These are phyloP conservation scores for Emergomyces pasteurianus DNA, from an alignment of 2,329 filamentous ascomycete genomes.

Conservation along the genomic window DNA sequence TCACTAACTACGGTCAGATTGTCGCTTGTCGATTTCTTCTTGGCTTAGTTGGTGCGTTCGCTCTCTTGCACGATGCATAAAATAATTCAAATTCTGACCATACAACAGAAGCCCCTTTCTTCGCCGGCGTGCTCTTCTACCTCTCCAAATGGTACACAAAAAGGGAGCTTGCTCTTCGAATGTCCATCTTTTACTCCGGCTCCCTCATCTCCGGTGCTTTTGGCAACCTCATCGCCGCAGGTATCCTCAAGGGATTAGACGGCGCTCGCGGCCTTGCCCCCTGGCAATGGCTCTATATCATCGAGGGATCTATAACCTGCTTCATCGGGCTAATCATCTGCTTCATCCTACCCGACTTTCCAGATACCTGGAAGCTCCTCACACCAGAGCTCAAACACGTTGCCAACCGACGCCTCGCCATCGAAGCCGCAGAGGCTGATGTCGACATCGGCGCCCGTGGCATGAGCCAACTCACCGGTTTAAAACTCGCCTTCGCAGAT, in stretches of 20 bases:
- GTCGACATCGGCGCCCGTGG: conserved; percentile 34
- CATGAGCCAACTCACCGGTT: conserved; percentile 37
- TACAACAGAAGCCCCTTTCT: conserved; percentile 33
- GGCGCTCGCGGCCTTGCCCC: conserved; percentile 24
- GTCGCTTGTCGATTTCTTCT: conserved; percentile 36
- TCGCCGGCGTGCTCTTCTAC: conserved; percentile 38
- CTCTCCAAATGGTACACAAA: conserved; percentile 44
- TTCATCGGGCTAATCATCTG: conserved; percentile 23
- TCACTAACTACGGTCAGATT: conserved; percentile 31
- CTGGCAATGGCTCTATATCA: conserved; percentile 32
- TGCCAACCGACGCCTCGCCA: conserved; percentile 38
- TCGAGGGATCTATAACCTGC: conserved; percentile 27
- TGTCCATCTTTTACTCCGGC: conserved; percentile 42
- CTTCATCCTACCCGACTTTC: conserved; percentile 30
- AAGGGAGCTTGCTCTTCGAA: conserved; percentile 39
- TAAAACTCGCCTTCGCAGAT: conserved; percentile 41
- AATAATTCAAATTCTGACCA: not conserved
- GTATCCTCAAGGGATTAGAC: conserved; percentile 33
- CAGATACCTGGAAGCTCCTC: conserved; percentile 33
- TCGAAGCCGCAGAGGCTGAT: conserved; percentile 40
- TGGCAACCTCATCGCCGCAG: conserved; percentile 43
- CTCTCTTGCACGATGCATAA: conserved; percentile 3
- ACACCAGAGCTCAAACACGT: conserved; percentile 35
- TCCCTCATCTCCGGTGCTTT: conserved; percentile 40
- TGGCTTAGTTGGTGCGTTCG: conserved; percentile 24